Percentiles rank a stretch among this genome's conserved stretches.
Conservation (phyloP, 352 stramenopile species). For the Phytophthora agathidicida region DNA sequence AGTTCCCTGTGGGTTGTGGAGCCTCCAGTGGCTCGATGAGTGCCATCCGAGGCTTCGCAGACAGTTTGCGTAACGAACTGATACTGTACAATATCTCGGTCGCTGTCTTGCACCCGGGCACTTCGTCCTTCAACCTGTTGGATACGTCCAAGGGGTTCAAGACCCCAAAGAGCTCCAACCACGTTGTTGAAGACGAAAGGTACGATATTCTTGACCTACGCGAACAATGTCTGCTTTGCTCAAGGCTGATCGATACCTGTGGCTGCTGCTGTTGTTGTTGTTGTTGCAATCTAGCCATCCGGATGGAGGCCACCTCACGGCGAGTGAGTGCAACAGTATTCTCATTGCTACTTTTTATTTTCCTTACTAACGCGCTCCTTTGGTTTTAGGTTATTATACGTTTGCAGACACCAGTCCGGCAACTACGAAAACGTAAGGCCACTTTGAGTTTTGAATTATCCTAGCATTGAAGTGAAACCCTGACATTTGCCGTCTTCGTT, state of each 20-base stretch:
- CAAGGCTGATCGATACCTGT: neutral
- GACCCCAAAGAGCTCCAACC: neutral
- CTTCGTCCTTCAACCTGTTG: slow-evolving; percentile 32
- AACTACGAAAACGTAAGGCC: slow-evolving; percentile 29
- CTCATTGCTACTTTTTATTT: neutral
- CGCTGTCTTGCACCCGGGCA: slow-evolving; percentile 91
- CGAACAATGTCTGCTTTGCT: neutral
- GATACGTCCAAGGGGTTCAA: slow-evolving; percentile 15
- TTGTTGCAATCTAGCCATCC: slow-evolving; percentile 10
- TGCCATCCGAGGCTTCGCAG: slow-evolving; percentile 90
- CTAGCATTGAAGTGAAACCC: too few species aligned
- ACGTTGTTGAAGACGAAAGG: slow-evolving; percentile 11
- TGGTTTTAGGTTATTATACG: slow-evolving; percentile 42
- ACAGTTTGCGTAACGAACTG: slow-evolving; percentile 85
- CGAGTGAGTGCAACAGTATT: slow-evolving; percentile 6
- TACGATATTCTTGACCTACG: neutral
- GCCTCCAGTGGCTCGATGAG: slow-evolving; percentile 91
- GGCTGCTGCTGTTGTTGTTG: too few species aligned
- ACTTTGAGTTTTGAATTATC: neutral
- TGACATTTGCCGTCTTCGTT: neutral
- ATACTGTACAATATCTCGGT: slow-evolving; percentile 80
- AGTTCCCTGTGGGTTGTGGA: slow-evolving; percentile 85
- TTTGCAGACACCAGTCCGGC: slow-evolving; percentile 29
- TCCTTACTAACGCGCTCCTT: slow-evolving; percentile 1
- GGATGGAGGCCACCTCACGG: slow-evolving; percentile 11